phyloP scores from a whole-genome alignment of 345 rosid genomes.

The Ceriops tagal region DNA sequence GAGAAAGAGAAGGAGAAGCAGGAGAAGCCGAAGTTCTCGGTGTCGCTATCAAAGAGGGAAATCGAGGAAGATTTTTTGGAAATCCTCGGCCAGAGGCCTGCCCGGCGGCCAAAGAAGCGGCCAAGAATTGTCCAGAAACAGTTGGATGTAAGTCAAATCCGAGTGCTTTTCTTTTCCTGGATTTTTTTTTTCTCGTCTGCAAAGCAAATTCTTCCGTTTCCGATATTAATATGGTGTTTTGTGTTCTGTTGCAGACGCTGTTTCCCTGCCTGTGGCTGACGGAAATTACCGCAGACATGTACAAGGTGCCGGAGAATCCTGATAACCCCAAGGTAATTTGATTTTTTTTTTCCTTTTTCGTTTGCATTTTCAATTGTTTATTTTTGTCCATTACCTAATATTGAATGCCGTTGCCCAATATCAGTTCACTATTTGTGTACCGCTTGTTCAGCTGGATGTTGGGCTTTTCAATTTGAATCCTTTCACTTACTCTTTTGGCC shows the following conservation, averaged over 20 bases:
- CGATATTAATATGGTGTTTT: background rate
- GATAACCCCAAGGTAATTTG: slow-evolving; percentile 52
- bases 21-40: slow-evolving; percentile 36
- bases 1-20: slow-evolving; percentile 19
- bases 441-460: too few relatives aligned
- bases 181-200: too few relatives aligned
- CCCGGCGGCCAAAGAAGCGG: slow-evolving; percentile 74
- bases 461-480: too few relatives aligned
- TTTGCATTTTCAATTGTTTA: background rate
- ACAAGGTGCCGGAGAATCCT: slow-evolving; percentile 54
- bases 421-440: too few relatives aligned
- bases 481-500: too few relatives aligned
- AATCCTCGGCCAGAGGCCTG: slow-evolving; percentile 50
- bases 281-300: slow-evolving; percentile 55
- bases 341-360: background rate
- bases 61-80: slow-evolving; percentile 59
- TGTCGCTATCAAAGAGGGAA: slow-evolving; percentile 58
- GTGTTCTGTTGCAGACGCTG: slow-evolving; percentile 41
- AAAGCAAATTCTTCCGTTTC: background rate
- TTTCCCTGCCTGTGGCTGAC: slow-evolving; percentile 67
- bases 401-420: background rate
- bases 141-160: slow-evolving; percentile 51
- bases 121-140: slow-evolving; percentile 54
- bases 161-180: background rate
- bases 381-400: background rate